These are phyloP conservation scores for Candida manassasensis DNA, from an alignment of 805 yeast species.

Conservation along the genomic window DNA sequence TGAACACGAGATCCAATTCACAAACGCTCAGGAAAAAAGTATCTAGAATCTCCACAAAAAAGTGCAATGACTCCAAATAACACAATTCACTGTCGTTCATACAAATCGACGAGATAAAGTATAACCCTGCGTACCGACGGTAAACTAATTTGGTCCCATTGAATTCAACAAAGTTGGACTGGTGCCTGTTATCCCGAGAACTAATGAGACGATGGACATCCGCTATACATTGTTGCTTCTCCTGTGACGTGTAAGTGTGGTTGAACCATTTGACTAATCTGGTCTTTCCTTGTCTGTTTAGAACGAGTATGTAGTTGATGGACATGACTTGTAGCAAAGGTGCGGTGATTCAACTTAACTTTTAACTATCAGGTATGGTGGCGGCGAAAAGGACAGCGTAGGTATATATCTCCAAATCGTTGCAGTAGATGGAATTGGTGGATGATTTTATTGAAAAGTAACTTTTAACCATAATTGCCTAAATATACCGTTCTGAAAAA, in stretches of 20 bases:
- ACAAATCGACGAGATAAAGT: constrained; percentile 80
- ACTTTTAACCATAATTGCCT: too few relatives aligned
- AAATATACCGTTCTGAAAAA: too few relatives aligned
- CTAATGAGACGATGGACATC: constrained; percentile 78
- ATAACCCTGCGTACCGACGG: constrained; percentile 87
- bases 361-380: too few relatives aligned
- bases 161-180: constrained; percentile 73
- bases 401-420: too few relatives aligned
- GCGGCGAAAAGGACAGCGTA: too few relatives aligned
- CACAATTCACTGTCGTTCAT: constrained; percentile 75
- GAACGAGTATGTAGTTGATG: constrained; percentile 72
- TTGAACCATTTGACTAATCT: constrained; percentile 77
- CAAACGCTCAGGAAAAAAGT: constrained; percentile 85
- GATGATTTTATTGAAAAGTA: too few relatives aligned
- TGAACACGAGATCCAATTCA: constrained; percentile 88
- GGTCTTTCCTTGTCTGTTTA: constrained; percentile 92
- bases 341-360: too few relatives aligned
- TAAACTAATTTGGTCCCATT: constrained; percentile 64
- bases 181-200: constrained; percentile 69
- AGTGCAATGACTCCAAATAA: constrained; percentile 78
- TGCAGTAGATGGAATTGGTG: too few relatives aligned
- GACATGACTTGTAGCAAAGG: too few relatives aligned
- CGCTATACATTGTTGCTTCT: constrained; percentile 37
- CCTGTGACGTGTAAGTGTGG: constrained; percentile 24
- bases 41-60: constrained; percentile 85